phyloP scores from a whole-genome alignment of 2,329 filamentous ascomycete species.

The Penicillium decumbens region DNA sequence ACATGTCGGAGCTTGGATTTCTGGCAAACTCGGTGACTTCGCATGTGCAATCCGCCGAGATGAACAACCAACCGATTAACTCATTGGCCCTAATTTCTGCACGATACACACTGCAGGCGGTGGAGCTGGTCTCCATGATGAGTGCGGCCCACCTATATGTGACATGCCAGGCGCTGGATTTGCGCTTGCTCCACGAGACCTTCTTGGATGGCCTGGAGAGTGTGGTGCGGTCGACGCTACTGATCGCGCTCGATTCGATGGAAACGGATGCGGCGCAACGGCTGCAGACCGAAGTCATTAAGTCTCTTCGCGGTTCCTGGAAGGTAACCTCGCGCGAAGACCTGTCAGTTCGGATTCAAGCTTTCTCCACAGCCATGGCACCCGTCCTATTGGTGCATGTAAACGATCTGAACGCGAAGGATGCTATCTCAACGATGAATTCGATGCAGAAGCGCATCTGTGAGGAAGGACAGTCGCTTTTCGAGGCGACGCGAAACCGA shows the following conservation, averaged over 20 bases:
- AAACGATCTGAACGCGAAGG: background rate
- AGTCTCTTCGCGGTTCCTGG: background rate
- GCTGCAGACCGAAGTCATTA: background rate
- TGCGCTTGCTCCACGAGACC: slow-evolving; percentile 35
- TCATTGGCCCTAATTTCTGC: slow-evolving; percentile 58
- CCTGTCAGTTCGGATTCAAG: background rate
- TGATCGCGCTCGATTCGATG: background rate
- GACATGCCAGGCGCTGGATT: slow-evolving; percentile 56
- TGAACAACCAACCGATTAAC: slow-evolving; percentile 64
- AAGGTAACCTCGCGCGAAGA: background rate
- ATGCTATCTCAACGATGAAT: background rate
- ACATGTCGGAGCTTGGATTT: slow-evolving; percentile 59
- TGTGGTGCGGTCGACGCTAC: background rate
- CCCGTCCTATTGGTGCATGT: background rate
- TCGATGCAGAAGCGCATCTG: background rate
- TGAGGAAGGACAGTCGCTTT: background rate
- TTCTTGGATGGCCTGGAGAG: slow-evolving; percentile 10
- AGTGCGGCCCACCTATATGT: slow-evolving; percentile 52
- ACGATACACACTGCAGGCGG: slow-evolving; percentile 54
- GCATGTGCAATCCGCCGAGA: slow-evolving; percentile 63
- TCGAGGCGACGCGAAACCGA: background rate
- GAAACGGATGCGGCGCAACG: background rate
- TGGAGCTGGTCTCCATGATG: slow-evolving; percentile 55
- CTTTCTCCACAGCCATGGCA: background rate
- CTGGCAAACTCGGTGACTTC: slow-evolving; percentile 59